Conservation (phyloP, 1,284 basidiomycete genomes). For the Amylostereum areolatum region DNA sequence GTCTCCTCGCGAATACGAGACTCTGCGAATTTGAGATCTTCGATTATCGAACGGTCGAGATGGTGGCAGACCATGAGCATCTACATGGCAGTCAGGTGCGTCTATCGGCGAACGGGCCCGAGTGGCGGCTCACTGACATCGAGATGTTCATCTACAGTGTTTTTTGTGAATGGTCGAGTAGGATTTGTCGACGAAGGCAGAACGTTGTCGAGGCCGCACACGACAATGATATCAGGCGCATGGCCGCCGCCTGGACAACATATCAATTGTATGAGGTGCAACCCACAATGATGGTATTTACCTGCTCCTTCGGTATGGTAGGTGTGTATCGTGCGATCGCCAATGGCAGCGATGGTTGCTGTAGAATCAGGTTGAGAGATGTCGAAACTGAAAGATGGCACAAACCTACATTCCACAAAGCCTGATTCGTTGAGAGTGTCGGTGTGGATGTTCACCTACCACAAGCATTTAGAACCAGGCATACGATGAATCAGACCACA, state of each 20-base stretch:
- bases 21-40: conserved; percentile 96
- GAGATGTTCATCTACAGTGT: conserved; percentile 96
- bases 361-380: conserved; percentile 17
- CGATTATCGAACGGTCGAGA: conserved; percentile 81
- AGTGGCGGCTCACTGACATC: conserved; percentile 55
- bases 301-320: conserved; percentile 95
- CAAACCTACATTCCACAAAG: conserved; percentile 74
- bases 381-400: neutral
- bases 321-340: conserved; percentile 92
- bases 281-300: conserved; percentile 20
- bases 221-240: conserved; percentile 96
- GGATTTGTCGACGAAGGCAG: conserved; percentile 98
- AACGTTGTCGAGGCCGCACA: conserved; percentile 87
- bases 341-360: conserved; percentile 90
- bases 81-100: conserved; percentile 30
- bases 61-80: conserved; percentile 99
- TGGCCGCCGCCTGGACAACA: conserved; percentile 75
- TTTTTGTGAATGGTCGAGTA: conserved; percentile 86
- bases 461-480: neutral
- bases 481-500: neutral
- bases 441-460: conserved; percentile 90
- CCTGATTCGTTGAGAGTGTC: conserved; percentile 96
- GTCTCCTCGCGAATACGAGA: conserved; percentile 97
- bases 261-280: too few species aligned
- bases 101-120: too few species aligned